Conservation (phyloP, 176 grass and related monocot species). For the Cenchrus fungigraminus region DNA sequence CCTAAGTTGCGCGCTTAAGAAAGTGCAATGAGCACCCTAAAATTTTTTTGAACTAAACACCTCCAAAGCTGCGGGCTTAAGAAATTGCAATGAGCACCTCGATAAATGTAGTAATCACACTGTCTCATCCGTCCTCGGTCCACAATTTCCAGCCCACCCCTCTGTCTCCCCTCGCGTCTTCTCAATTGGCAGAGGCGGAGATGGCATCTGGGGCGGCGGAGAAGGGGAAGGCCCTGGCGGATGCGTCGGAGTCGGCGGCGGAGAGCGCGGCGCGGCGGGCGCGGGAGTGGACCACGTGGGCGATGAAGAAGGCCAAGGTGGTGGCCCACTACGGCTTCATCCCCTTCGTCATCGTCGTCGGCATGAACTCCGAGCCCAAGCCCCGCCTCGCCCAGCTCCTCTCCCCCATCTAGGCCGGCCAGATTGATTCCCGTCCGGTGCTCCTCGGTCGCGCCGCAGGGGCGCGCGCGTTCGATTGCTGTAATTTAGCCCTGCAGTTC, state of each 20-base stretch:
- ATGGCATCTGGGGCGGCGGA: conserved; percentile 39
- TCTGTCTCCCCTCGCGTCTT: neutral
- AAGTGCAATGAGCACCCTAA: too few species aligned
- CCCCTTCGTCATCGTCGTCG: conserved; percentile 62
- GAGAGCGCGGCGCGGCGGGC: conserved; percentile 31
- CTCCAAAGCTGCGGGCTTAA: too few species aligned
- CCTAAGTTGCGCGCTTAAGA: neutral
- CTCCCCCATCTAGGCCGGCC: conserved; percentile 56
- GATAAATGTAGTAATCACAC: neutral
- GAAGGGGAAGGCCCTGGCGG: conserved; percentile 42
- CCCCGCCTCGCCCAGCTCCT: conserved; percentile 56
- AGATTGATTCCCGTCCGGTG: conserved; percentile 31
- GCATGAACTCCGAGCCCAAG: conserved; percentile 71
- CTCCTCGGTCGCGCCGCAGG: conserved; percentile 30
- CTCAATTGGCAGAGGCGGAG: neutral
- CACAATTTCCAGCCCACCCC: too few species aligned
- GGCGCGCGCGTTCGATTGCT: neutral
- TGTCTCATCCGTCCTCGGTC: too few species aligned
- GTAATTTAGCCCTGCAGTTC: neutral
- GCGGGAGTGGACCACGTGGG: conserved; percentile 69
- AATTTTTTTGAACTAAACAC: too few species aligned
- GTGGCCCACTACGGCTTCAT: conserved; percentile 77
- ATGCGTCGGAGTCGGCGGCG: conserved; percentile 9
- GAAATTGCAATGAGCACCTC: neutral
- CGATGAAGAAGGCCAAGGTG: conserved; percentile 79